Evolutionary conservation across 306 rosid genomes (phyloP), one percentile per base, ranked within the genome.

Genomic region (Glycine tomentella): DNA sequence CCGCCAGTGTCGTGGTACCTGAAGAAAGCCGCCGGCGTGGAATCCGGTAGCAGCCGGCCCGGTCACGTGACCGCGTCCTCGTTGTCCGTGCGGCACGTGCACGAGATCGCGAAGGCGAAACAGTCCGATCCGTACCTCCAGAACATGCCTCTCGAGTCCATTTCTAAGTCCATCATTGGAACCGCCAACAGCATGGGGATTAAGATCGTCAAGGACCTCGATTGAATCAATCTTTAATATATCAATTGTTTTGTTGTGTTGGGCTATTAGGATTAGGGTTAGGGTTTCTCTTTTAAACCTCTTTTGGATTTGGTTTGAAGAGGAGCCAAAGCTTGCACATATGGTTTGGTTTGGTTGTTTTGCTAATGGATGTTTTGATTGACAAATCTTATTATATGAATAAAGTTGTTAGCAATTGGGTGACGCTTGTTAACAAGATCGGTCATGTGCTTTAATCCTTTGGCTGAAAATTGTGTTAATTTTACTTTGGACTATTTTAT

Each of bases 121-220:
- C 99, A 91, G 9, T 86, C 91, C 0, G 97, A 95, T 48, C 98
- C 93, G 4, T 91, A 55, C 66, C 89, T 85, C 36, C 80, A 73
- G 61, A 73, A 83, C 51, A 87, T 87, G 42, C 77, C 97, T 2
- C 84, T 95, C 3, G 95, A 90, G 44, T 93, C 96, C 6, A 89
- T 95, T 50, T 88, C 89, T 2, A 95, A 95, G 86, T 88, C 97
- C 7, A 77, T 93, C 66, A 90, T 90, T 9, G 98, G 96, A 34
- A 95, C 96, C 3, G 96, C 99, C 0, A 90, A 84, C 9, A 62
- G 89, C 53, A 95, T 91, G 97, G 97, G 99, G 69, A 91, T 91
- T 31, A 78, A 87, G 90, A 89, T 93, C 55, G 94, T 88, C 3
- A 89, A 90, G 83, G 95, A 91, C 34, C 88, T 91, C 82, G 96